A percentile compares a stretch with the other conserved stretches of the same genome.
phyloP scores from a whole-genome alignment of 768 basidiomycete species.

The Coprinopsis marcescibilis region DNA sequence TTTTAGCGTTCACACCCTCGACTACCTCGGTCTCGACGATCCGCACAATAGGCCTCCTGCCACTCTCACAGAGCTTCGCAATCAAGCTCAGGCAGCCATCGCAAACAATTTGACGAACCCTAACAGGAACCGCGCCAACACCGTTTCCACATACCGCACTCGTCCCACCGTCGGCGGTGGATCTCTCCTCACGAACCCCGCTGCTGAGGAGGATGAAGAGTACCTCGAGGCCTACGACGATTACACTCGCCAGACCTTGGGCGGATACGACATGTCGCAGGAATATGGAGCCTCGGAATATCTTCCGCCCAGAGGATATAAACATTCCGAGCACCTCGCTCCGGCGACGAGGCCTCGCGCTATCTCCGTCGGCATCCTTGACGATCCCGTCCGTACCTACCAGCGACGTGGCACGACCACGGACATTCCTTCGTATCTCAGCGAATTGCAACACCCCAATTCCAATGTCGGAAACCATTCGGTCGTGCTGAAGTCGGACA shows the following conservation, averaged over 20 bases:
- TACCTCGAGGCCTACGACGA: conserved; percentile 61
- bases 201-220: conserved; percentile 72
- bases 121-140: conserved; percentile 79
- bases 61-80: conserved; percentile 83
- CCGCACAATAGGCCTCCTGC: conserved; percentile 63
- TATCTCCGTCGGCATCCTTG: conserved; percentile 83
- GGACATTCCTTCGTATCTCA: conserved; percentile 56
- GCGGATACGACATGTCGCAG: conserved; percentile 52
- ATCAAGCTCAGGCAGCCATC: conserved; percentile 86
- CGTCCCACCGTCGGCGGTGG: conserved; percentile 44
- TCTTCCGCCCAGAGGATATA: conserved; percentile 71
- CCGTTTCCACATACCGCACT: conserved; percentile 86
- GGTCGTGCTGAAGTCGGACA: conserved; percentile 60
- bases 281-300: conserved; percentile 52
- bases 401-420: conserved; percentile 54
- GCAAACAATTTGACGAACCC: conserved; percentile 77
- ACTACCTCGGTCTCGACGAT: conserved; percentile 92
- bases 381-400: conserved; percentile 67
- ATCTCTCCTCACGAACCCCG: conserved; percentile 59
- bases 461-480: conserved; percentile 36
- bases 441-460: conserved; percentile 44
- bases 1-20: conserved; percentile 90
- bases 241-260: conserved; percentile 53
- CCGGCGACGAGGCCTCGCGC: conserved; percentile 68
- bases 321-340: conserved; percentile 63